Percentiles rank a stretch among this genome's conserved stretches.
These are phyloP conservation scores for Cercospora sp. DNA, from an alignment of 2,329 filamentous ascomycete species.

Conservation along the genomic window DNA sequence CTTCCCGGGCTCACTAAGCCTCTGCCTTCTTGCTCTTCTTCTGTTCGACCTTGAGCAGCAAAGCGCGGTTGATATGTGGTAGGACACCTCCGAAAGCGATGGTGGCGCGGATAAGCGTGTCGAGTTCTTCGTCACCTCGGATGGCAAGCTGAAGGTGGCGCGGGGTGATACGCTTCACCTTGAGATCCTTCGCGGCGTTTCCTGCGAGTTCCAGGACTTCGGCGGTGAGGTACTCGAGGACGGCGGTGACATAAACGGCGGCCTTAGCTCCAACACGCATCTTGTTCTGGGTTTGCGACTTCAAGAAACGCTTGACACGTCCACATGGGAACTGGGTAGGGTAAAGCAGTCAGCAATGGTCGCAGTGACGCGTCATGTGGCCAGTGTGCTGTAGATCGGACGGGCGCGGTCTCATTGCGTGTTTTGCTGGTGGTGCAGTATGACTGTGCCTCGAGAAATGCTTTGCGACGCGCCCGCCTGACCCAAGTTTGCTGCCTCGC, in stretches of 20 bases:
- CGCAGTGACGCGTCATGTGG: slow-evolving; percentile 11
- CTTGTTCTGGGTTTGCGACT: slow-evolving; percentile 99
- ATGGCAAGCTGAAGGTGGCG: slow-evolving; percentile 99
- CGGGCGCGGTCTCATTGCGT: slow-evolving; percentile 7
- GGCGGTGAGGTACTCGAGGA: slow-evolving; percentile 96
- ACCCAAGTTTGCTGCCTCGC: slow-evolving; percentile 19
- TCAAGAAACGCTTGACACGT: slow-evolving; percentile 99
- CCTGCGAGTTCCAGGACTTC: slow-evolving; percentile 99
- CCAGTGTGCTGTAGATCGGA: background rate
- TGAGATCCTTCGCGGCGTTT: slow-evolving; percentile 98
- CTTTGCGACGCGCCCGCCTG: slow-evolving; percentile 33
- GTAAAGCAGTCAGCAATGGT: slow-evolving; percentile 36
- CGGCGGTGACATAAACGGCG: slow-evolving; percentile 95
- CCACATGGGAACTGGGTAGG: slow-evolving; percentile 85
- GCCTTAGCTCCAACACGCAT: slow-evolving; percentile 99
- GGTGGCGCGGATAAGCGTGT: slow-evolving; percentile 94
- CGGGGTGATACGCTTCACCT: slow-evolving; percentile 99
- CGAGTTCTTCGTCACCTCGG: slow-evolving; percentile 88
- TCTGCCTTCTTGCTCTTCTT: slow-evolving; percentile 80
- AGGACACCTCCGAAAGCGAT: slow-evolving; percentile 98
- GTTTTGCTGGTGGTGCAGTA: background rate
- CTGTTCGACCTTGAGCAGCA: slow-evolving; percentile 93
- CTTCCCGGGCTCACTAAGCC: slow-evolving; percentile 33
- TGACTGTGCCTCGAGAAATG: slow-evolving; percentile 25
- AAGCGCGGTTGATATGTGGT: slow-evolving; percentile 96